Percentiles rank a stretch among this genome's conserved stretches.
phyloP scores from a whole-genome alignment of 164 flowering plant genomes.

The Houttuynia cordata region DNA sequence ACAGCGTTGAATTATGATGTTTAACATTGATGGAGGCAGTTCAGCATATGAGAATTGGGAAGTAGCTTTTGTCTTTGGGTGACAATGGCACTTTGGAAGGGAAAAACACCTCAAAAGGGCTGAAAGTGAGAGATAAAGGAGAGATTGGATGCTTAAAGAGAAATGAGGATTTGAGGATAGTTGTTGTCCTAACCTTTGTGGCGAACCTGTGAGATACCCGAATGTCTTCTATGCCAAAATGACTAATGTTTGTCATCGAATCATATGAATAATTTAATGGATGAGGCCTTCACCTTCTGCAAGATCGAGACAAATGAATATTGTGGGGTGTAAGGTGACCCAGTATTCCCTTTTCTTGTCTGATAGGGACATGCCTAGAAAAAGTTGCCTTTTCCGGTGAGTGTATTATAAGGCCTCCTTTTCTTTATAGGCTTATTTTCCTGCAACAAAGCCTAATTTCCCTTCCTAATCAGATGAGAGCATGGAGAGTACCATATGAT shows the following conservation, averaged over 20 bases:
- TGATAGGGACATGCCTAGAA: constrained; percentile 11
- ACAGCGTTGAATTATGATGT: neutral
- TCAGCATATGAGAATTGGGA: neutral
- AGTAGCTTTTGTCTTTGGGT: constrained; percentile 1
- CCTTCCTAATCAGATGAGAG: neutral
- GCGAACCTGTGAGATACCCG: constrained; percentile 20
- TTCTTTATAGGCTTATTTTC: constrained; percentile 11
- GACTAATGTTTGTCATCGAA: constrained; percentile 58
- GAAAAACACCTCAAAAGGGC: constrained; percentile 17
- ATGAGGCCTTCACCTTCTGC: constrained; percentile 33
- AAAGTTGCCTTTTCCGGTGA: constrained; percentile 24
- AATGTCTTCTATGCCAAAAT: constrained; percentile 40
- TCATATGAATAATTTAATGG: constrained; percentile 21
- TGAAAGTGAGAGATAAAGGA: constrained; percentile 33
- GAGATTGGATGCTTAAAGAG: constrained; percentile 56
- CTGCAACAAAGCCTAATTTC: constrained; percentile 8
- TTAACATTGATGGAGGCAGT: too few relatives aligned
- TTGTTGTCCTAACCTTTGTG: constrained; percentile 27
- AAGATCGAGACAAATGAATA: constrained; percentile 28
- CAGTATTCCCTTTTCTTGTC: constrained; percentile 29
- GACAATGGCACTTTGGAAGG: neutral
- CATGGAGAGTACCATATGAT: neutral
- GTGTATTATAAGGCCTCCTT: too few relatives aligned
- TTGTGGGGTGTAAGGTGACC: too few relatives aligned
- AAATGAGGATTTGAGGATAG: constrained; percentile 26